Evolutionary conservation across 2,329 filamentous ascomycete genomes (phyloP), one percentile per base, ranked within the genome.

Genomic region (Plectosphaerella sp.): DNA sequence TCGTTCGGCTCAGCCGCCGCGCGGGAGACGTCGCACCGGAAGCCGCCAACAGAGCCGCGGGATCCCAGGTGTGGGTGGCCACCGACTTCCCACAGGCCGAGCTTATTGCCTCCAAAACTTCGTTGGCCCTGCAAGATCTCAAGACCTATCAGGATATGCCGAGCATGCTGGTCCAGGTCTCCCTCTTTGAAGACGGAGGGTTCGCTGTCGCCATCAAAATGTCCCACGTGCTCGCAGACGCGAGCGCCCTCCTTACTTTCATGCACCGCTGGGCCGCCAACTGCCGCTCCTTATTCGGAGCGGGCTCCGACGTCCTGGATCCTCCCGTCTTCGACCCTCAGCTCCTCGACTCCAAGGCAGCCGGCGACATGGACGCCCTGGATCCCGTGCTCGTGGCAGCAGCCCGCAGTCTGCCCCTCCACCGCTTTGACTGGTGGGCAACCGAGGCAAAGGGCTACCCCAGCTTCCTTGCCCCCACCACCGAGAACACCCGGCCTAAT

Each of bases 351-450:
- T 58, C 46, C 25, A 63, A 67, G 15, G 66, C 70, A 24, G 59
- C 62, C 3, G 58, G 60, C 15, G 48, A 35, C 56, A 1, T 58
- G 59, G 8, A 28, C 2, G 6, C 33, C 4, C 58, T 66, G 1
- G 58, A 67, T n/a, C 52, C 63, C 3, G 55, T 63, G 5, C 57
- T 61, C 6, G 48, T 67, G 18, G 53, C 58, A 0, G 59, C 55
- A 25, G 71, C 72, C 5, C 62, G 70, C 8, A 56, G 59, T 3
- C 58, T 79, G 5, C 75, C 76, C 1, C 62, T 73, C 50, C 70
- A 77, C 56, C 68, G 75, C 7, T 77, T 69, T 52, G 72, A 78
- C 61, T 78, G 74, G 71, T 79, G 72, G 72, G 63, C 62, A 25
- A 58, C 50, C 6, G 57, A 62, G 1, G 67, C 62, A 0, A 65